Evolutionary conservation across 768 basidiomycete species (phyloP), one percentile per base, ranked within the genome.

Genomic region (Saitozyma podzolica): DNA sequence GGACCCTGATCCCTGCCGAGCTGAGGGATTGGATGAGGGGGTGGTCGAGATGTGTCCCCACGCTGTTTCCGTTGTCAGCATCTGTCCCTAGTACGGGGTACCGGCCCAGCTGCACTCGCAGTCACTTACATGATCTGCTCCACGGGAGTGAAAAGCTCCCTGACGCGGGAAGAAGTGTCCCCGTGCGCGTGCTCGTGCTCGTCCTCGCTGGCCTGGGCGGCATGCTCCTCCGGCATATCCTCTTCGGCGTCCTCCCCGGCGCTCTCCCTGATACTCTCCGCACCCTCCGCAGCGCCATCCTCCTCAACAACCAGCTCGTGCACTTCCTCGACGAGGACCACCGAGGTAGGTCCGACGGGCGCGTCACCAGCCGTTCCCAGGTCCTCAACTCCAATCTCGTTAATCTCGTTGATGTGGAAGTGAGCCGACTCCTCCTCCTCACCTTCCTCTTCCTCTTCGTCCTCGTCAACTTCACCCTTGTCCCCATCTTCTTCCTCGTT

Each of bases 281-380:
- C 59, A 64, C 74, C 70, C 17, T 64, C 69, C 57, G 71, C 57
- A 20, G 52, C 67, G 41, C 69, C 70, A 37, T 62, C 60, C 19
- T 64, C 68, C 14, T 63, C 63, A 29, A 63, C 63, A 8, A 67
- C 68, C 14, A 74, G 54, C 10, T 63, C 43, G 3, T 67, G 58
- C 14, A 17, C 20, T 29, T 37, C 39, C 16, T 59, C 60, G 41
- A 13, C 16, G 40, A 50, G n/a, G 16, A 17, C 17, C 0, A 9
- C n/a, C 9, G 29, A 50, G 9, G 49, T 29, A 29, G 29, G 49
- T 29, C 49, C 29, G 9, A n/a, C 9, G 1, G 49, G 17, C 9
- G 49, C 49, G 17, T 50, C 16, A n/a, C 49, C 17, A 50, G 49
- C 49, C n/a, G 49, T n/a, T 29, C 29, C 17, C 0, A n/a, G 17